Percentiles rank a stretch among this genome's conserved stretches.
phyloP scores from a whole-genome alignment of 2,329 filamentous ascomycete genomes.

The Dryadomyces quercivorus region DNA sequence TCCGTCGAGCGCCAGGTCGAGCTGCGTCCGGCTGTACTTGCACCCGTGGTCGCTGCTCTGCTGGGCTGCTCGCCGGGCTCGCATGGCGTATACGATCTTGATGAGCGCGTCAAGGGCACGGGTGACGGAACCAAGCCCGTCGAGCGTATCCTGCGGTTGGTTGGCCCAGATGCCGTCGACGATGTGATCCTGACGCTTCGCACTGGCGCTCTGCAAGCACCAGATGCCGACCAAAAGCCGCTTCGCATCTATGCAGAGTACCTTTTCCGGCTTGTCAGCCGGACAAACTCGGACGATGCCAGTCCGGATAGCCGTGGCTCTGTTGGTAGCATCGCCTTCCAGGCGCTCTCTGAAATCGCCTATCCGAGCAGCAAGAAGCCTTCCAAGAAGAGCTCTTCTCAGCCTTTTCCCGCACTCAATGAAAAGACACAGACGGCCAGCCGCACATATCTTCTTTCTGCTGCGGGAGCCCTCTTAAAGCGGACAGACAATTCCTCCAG shows the following conservation, averaged over 20 bases:
- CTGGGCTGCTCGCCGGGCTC: constrained; percentile 36
- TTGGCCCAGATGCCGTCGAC: constrained; percentile 43
- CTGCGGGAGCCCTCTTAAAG: constrained; percentile 44
- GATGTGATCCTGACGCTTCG: constrained; percentile 34
- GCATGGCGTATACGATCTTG: constrained; percentile 66
- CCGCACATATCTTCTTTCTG: constrained; percentile 43
- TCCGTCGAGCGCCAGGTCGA: constrained; percentile 54
- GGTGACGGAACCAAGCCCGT: constrained; percentile 55
- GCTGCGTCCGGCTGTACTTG: constrained; percentile 44
- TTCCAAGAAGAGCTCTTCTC: background rate
- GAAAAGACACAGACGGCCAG: constrained; percentile 42
- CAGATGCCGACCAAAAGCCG: constrained; percentile 25
- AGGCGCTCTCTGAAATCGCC: constrained; percentile 40
- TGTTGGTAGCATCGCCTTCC: constrained; percentile 30
- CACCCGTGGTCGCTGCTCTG: constrained; percentile 52
- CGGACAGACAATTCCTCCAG: constrained; percentile 38
- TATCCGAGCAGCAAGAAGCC: constrained; percentile 25
- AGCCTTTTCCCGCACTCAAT: constrained; percentile 31
- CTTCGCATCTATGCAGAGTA: constrained; percentile 42
- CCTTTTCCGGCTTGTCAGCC: constrained; percentile 37
- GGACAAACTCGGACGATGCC: constrained; percentile 18
- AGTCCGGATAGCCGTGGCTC: constrained; percentile 19
- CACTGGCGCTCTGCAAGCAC: constrained; percentile 21
- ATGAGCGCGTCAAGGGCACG: constrained; percentile 58
- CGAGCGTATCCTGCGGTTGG: constrained; percentile 56